These are phyloP conservation scores for Cicer judaicum DNA, from an alignment of 306 rosid species.

Conservation along the genomic window DNA sequence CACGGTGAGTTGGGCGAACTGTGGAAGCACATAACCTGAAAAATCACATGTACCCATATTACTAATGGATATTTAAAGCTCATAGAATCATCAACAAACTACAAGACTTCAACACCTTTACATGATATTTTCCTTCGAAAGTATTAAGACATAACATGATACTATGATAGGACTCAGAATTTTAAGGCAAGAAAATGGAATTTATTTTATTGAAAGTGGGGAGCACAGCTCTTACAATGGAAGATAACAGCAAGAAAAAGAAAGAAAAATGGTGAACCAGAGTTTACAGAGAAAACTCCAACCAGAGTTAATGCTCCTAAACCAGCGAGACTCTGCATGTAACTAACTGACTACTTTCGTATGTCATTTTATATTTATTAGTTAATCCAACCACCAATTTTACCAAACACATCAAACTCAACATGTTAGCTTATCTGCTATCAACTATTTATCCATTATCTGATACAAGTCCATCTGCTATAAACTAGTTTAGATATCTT, in stretches of 20 bases:
- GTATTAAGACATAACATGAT: no score
- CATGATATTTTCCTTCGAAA: neutral
- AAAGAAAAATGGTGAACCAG: no score
- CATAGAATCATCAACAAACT: constrained; percentile 21
- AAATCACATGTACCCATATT: constrained; percentile 39
- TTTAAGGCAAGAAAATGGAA: no score
- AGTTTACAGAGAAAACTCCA: no score
- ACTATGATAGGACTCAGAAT: no score
- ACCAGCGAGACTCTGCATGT: no score
- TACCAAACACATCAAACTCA: neutral
- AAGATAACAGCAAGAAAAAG: no score
- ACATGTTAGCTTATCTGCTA: neutral
- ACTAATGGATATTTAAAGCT: neutral
- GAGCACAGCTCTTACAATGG: no score
- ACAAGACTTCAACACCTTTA: constrained; percentile 21
- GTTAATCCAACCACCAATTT: neutral
- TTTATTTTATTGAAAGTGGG: no score
- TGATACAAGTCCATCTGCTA: neutral
- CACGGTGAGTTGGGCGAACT: constrained; percentile 77
- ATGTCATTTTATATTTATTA: neutral
- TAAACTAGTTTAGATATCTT: neutral
- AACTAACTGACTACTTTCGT: no score
- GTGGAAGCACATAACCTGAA: constrained; percentile 84
- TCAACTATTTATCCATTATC: neutral
- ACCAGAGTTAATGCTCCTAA: no score